phyloP scores from a whole-genome alignment of 805 yeast species.

The Metschnikowia dekortorum region DNA sequence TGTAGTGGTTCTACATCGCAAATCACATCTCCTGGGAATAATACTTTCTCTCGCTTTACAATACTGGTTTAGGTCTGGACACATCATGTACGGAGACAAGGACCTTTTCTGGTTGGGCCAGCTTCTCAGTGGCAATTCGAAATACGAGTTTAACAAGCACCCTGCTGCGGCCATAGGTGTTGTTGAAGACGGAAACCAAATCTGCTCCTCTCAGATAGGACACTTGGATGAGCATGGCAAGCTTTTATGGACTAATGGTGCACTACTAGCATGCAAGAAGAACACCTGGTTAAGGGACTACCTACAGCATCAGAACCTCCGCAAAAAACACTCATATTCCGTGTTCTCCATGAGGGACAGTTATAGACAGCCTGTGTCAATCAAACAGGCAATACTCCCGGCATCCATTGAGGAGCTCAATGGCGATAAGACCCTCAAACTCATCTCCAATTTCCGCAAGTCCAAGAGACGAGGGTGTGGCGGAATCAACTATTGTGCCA shows the following conservation, averaged over 20 bases:
- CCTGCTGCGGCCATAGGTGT: conserved; percentile 23
- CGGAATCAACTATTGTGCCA: conserved; percentile 14
- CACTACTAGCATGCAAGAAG: conserved; percentile 22
- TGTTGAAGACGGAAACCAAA: conserved; percentile 7
- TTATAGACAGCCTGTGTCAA: conserved; percentile 6
- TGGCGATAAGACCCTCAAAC: not conserved
- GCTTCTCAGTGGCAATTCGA: conserved; percentile 18
- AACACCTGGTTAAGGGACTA: conserved; percentile 13
- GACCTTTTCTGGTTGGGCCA: conserved; percentile 33
- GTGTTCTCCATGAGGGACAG: conserved; percentile 7
- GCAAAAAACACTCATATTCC: conserved; percentile 8
- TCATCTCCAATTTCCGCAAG: conserved; percentile 9
- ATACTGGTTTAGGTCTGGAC: conserved; percentile 18
- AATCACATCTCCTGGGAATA: conserved; percentile 18
- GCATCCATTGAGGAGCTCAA: conserved; percentile 10
- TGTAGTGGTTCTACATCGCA: conserved; percentile 26
- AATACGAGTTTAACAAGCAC: conserved; percentile 17
- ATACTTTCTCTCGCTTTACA: conserved; percentile 12
- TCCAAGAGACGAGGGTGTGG: conserved; percentile 13
- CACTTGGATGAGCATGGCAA: conserved; percentile 18
- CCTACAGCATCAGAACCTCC: conserved; percentile 8
- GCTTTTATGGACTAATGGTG: conserved; percentile 31
- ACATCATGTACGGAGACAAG: conserved; percentile 22
- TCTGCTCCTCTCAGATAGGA: conserved; percentile 26
- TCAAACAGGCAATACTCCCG: conserved; percentile 12